Conservation (phyloP, 2,329 filamentous ascomycete genomes). For the Alternaria rosae region DNA sequence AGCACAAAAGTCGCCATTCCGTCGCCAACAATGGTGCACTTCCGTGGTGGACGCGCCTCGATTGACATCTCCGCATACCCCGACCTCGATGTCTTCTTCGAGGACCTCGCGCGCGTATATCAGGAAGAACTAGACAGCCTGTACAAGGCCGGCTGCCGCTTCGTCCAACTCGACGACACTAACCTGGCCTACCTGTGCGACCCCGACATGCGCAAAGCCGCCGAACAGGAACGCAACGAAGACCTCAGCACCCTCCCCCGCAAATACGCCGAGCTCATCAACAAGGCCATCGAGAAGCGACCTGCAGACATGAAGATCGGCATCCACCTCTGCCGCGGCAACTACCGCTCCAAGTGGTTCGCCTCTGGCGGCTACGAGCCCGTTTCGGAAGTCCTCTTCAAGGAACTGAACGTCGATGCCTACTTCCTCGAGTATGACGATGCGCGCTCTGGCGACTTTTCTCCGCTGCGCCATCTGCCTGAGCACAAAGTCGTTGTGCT, state of each 20-base stretch:
- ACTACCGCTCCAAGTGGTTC: slow-evolving; percentile 66
- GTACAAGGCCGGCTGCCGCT: slow-evolving; percentile 63
- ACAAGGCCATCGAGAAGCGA: slow-evolving; percentile 60
- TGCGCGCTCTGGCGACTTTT: slow-evolving; percentile 63
- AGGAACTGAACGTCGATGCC: slow-evolving; percentile 63
- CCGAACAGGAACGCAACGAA: slow-evolving; percentile 58
- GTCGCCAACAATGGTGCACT: slow-evolving; percentile 67
- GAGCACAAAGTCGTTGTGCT: slow-evolving; percentile 64
- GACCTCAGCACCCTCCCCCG: slow-evolving; percentile 58
- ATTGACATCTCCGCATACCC: slow-evolving; percentile 64
- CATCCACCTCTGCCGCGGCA: slow-evolving; percentile 65
- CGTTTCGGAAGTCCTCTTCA: slow-evolving; percentile 65
- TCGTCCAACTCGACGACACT: slow-evolving; percentile 66
- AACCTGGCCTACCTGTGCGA: slow-evolving; percentile 68
- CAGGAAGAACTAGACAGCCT: slow-evolving; percentile 63
- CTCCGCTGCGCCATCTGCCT: slow-evolving; percentile 62
- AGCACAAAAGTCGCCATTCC: slow-evolving; percentile 66
- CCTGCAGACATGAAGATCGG: slow-evolving; percentile 64
- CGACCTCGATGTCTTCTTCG: slow-evolving; percentile 63
- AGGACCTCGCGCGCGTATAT: slow-evolving; percentile 63
- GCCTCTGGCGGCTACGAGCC: slow-evolving; percentile 66
- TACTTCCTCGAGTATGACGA: slow-evolving; percentile 69
- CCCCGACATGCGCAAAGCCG: slow-evolving; percentile 62
- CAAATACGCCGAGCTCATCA: slow-evolving; percentile 64
- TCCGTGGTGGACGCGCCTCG: slow-evolving; percentile 62